A percentile compares a stretch with the other conserved stretches of the same genome.
Evolutionary conservation across 768 basidiomycete species (phyloP).

Genomic region (Trametes punicea): DNA sequence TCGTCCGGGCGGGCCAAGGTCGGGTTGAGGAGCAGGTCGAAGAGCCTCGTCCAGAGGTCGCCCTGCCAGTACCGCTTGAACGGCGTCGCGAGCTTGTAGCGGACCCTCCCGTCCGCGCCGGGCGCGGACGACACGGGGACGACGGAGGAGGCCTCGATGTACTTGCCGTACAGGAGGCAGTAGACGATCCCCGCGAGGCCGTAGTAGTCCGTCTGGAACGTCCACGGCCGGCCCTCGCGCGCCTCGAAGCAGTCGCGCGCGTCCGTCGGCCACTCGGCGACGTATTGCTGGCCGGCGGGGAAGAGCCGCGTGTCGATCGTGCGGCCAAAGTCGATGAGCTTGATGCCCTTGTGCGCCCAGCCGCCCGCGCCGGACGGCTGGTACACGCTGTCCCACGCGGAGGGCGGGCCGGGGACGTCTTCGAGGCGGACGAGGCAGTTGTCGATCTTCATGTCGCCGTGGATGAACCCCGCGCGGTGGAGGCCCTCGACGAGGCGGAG

Average conservation of each 20-base stretch:
- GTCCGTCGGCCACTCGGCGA: slow-evolving; percentile 87
- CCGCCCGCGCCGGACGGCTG: slow-evolving; percentile 75
- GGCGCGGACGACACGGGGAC: slow-evolving; percentile 28
- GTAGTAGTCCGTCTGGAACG: slow-evolving; percentile 93
- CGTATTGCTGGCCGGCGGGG: slow-evolving; percentile 73
- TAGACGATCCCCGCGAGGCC: slow-evolving; percentile 94
- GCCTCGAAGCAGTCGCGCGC: slow-evolving; percentile 92
- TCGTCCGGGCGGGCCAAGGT: slow-evolving; percentile 51
- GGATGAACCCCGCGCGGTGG: slow-evolving; percentile 83
- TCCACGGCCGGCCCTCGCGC: slow-evolving; percentile 81
- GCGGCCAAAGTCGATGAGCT: slow-evolving; percentile 96
- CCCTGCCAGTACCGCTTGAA: slow-evolving; percentile 95
- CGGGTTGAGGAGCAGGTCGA: slow-evolving; percentile 87
- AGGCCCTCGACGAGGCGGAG: slow-evolving; percentile 78
- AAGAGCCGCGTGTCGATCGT: slow-evolving; percentile 85
- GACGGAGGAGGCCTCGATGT: slow-evolving; percentile 75
- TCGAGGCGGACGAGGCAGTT: slow-evolving; percentile 95
- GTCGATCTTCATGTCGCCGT: slow-evolving; percentile 98
- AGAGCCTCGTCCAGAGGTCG: slow-evolving; percentile 79
- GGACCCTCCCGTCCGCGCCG: slow-evolving; percentile 31
- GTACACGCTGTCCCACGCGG: slow-evolving; percentile 75
- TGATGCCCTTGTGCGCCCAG: slow-evolving; percentile 86
- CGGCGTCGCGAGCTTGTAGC: slow-evolving; percentile 69
- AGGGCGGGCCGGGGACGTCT: slow-evolving; percentile 66
- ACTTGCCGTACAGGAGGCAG: slow-evolving; percentile 96